Base-by-base conservation (phyloP, 345 rosid species). In the Cardiospermum halicacabum region DNA sequence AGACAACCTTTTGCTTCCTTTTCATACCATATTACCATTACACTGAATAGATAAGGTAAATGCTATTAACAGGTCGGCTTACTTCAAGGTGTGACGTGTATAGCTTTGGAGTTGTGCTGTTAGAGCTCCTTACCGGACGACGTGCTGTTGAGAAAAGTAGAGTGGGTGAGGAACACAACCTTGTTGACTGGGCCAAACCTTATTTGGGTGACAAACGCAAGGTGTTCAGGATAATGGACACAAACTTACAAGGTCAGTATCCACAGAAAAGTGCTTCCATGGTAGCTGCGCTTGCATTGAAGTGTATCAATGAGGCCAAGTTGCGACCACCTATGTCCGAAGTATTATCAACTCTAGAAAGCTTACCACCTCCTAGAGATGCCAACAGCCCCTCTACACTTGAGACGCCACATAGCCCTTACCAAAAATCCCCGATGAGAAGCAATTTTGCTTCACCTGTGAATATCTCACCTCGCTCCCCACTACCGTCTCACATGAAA, bases 131-230 rank as follows among this genome's bases (percentile, higher is more conserved):
- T 13, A 71, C 87, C n/a, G 89, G 95, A 22, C 80, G 87, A 2
- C 78, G 73, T 19, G 84, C 83, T 32, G 65, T 82, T 26, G 91
- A 85, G 48, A 72, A 30, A 56, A 60, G 84, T 55, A 81, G 78
- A 64, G 80, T 76, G 0, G 87, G 89, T 50, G 65, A 51, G 19
- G 89, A 87, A 56, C 79, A 75, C 62, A 84, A 84, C 60, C 92
- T 91, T 7, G 96, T 91, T 40, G 86, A 86, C 19, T 89, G 96
- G 96, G 92, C 89, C 7, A 76, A 66, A 66, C 92, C 92, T 0
- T 81, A 80, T 81, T 74, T 92, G 58, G 78, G 80, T 5, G 85
- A 84, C 42, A 80, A 70, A 60, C 78, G 91, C 55, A 80, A 80
- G 75, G 56, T 89, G 56, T 85, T 81, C 62, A 79, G 92, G 24